Conservation (phyloP, 2,329 filamentous ascomycete genomes). For the Amphichorda felina region DNA sequence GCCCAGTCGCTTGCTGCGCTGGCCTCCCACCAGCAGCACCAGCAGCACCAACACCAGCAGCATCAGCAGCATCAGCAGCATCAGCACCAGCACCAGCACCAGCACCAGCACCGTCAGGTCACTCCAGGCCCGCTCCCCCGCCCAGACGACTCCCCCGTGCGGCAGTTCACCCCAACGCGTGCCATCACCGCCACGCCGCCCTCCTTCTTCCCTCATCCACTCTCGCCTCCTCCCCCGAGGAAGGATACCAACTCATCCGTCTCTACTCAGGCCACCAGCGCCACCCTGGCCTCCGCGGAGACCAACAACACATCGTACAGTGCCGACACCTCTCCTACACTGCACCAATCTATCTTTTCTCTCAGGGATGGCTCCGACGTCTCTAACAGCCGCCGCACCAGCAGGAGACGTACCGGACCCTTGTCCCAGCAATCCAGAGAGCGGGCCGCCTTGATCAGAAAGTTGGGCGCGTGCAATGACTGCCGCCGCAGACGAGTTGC, state of each 20-base stretch:
- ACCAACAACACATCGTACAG: conserved; percentile 38
- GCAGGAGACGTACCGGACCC: conserved; percentile 46
- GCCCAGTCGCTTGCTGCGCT: conserved; percentile 3
- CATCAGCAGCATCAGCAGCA: conserved; percentile 5
- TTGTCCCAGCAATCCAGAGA: conserved; percentile 46
- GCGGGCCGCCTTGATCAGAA: conserved; percentile 46
- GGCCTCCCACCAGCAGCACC: conserved; percentile 4
- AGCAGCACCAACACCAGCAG: conserved; percentile 7
- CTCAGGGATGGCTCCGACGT: conserved; percentile 42
- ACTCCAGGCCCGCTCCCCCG: conserved; percentile 2
- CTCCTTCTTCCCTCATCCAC: conserved; percentile 1
- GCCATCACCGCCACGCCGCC: not conserved
- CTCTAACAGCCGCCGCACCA: conserved; percentile 39
- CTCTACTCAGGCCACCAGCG: conserved; percentile 36
- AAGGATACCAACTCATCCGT: conserved; percentile 43
- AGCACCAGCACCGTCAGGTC: conserved; percentile 7
- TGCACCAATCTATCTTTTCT: conserved; percentile 40
- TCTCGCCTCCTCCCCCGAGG: conserved; percentile 8
- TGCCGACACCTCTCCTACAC: conserved; percentile 38
- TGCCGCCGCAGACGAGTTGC: conserved; percentile 45
- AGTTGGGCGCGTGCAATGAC: conserved; percentile 44
- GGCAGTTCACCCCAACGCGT: not conserved
- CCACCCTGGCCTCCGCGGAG: conserved; percentile 29
- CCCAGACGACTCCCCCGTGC: conserved; percentile 2
- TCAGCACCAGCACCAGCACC: too few relatives aligned